phyloP scores from a whole-genome alignment of 1,284 basidiomycete genomes.

The Nidula niveotomentosa region DNA sequence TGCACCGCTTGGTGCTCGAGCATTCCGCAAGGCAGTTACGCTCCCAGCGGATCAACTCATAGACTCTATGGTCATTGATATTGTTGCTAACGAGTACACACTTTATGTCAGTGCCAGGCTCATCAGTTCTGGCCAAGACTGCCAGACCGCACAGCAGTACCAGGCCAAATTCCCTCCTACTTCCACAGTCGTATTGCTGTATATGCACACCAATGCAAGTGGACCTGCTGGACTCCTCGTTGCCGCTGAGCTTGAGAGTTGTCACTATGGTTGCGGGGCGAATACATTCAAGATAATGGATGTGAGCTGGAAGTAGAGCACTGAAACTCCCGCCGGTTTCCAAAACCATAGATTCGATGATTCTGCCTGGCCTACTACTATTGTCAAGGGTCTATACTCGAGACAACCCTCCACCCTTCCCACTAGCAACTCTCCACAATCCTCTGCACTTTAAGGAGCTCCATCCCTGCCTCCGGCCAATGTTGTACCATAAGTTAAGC shows the following conservation, averaged over 20 bases:
- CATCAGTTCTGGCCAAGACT: conserved; percentile 15
- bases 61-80: conserved; percentile 16
- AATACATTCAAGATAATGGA: conserved; percentile 8
- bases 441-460: not conserved
- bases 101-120: conserved; percentile 22
- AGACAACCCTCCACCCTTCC: conserved; percentile 15
- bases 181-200: conserved; percentile 13
- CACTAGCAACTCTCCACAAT: conserved; percentile 6
- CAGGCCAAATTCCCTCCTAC: conserved; percentile 15
- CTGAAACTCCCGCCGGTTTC: conserved; percentile 15
- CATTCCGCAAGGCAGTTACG: conserved; percentile 23
- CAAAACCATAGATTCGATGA: conserved; percentile 17
- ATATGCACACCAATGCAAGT: conserved; percentile 7
- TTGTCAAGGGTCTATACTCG: conserved; percentile 17
- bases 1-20: conserved; percentile 20
- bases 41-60: conserved; percentile 14
- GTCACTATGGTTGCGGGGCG: conserved; percentile 4
- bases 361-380: conserved; percentile 16
- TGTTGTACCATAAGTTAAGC: not conserved
- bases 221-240: conserved; percentile 19
- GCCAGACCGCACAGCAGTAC: conserved; percentile 14
- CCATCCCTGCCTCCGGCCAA: not conserved
- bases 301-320: conserved; percentile 11
- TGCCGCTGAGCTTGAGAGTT: conserved; percentile 8
- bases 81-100: conserved; percentile 17